These are phyloP conservation scores for Drechslera avenae DNA, from an alignment of 2,329 filamentous ascomycete genomes.

Conservation along the genomic window DNA sequence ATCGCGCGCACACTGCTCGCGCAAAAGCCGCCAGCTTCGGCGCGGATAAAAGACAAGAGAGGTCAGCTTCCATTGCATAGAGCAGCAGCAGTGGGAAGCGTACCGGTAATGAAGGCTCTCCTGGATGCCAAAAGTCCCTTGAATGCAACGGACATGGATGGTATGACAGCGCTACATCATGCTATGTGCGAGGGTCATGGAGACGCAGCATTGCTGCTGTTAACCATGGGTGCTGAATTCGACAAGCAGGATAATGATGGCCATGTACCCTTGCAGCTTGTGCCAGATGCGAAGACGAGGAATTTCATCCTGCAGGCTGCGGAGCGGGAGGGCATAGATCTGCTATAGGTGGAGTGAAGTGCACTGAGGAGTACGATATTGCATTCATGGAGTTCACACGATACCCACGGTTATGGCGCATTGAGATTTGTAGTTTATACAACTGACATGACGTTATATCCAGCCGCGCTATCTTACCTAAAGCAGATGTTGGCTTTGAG, in stretches of 20 bases:
- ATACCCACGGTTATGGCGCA: conserved; percentile 18
- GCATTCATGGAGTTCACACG: conserved; percentile 15
- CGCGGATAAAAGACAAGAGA: conserved; percentile 80
- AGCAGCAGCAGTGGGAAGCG: conserved; percentile 85
- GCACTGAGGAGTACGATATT: background rate
- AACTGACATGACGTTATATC: no score
- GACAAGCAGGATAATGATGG: conserved; percentile 77
- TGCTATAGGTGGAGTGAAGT: conserved; percentile 40
- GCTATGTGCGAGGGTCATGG: conserved; percentile 75
- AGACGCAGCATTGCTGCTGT: conserved; percentile 78
- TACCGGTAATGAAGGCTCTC: conserved; percentile 83
- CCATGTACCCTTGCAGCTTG: conserved; percentile 75
- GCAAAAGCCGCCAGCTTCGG: conserved; percentile 68
- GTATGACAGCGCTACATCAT: conserved; percentile 89
- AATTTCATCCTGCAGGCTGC: conserved; percentile 78
- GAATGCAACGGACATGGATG: conserved; percentile 80
- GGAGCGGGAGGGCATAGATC: conserved; percentile 81
- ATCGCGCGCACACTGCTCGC: conserved; percentile 77
- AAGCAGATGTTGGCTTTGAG: no score
- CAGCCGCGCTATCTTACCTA: no score
- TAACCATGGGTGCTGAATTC: conserved; percentile 83
- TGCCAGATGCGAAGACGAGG: conserved; percentile 83
- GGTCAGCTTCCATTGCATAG: conserved; percentile 92
- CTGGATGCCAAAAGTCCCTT: conserved; percentile 80
- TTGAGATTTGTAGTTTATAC: background rate